These are phyloP conservation scores for Crithidia mellificae DNA, from an alignment of 208 protist genomes.

Conservation along the genomic window DNA sequence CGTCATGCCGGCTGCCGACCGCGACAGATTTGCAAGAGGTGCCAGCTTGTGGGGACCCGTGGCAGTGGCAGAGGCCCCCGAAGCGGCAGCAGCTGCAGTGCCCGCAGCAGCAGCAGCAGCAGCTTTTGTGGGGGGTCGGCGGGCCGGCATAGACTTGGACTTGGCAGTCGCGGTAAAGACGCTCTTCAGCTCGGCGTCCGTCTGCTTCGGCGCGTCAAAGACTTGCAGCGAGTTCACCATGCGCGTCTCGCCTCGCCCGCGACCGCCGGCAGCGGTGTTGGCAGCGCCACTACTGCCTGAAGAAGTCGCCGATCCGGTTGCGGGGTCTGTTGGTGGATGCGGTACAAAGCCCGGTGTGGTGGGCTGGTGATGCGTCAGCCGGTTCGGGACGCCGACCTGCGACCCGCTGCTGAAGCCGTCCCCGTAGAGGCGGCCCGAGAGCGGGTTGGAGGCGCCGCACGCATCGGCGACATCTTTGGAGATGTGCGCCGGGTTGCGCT, in stretches of 20 bases:
- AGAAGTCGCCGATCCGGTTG: neutral
- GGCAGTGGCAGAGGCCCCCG: no score
- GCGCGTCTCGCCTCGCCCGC: slow-evolving; percentile 36
- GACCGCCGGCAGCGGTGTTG: neutral
- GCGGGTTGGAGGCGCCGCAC: slow-evolving; percentile 69
- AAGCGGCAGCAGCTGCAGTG: no score
- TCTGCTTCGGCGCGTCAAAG: slow-evolving; percentile 59
- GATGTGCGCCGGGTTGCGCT: slow-evolving; percentile 88
- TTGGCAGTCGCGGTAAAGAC: slow-evolving; percentile 38
- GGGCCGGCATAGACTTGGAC: slow-evolving; percentile 13
- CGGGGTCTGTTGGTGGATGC: neutral
- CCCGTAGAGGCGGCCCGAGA: slow-evolving; percentile 71
- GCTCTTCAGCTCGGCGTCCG: slow-evolving; percentile 58
- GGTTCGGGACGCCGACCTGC: slow-evolving; percentile 72
- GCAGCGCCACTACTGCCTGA: neutral
- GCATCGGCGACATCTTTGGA: slow-evolving; percentile 80
- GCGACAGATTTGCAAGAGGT: neutral
- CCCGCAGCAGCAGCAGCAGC: neutral
- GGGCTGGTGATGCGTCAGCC: slow-evolving; percentile 43
- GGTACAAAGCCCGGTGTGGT: slow-evolving; percentile 15
- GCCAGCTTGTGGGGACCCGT: slow-evolving; percentile 14
- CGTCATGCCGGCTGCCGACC: slow-evolving; percentile 4
- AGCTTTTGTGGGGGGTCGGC: neutral
- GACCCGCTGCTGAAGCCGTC: slow-evolving; percentile 63
- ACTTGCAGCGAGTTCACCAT: slow-evolving; percentile 76